Evolutionary conservation across 192 early-diverging fungal genomes (phyloP).

Genomic region (Entrophospora sp.): DNA sequence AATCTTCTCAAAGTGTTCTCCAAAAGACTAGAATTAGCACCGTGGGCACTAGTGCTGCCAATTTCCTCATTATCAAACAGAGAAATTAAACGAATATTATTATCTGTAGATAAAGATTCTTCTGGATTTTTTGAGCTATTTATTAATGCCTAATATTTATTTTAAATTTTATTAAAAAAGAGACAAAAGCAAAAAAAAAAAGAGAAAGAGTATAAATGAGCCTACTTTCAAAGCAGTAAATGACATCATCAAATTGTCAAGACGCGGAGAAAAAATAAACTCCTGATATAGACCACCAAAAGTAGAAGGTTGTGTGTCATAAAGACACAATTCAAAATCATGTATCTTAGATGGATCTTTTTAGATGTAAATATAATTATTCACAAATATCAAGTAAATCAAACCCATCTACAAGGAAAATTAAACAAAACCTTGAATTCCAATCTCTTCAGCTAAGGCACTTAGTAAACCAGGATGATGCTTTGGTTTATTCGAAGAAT

Average conservation of each 20-base stretch:
- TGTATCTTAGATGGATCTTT: no score
- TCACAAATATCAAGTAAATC: no score
- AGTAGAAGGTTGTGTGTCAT: slow-evolving; percentile 81
- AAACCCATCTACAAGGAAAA: no score
- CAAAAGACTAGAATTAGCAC: slow-evolving; percentile 86
- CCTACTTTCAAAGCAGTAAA: slow-evolving; percentile 64
- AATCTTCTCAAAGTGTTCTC: slow-evolving; percentile 65
- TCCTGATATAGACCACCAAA: slow-evolving; percentile 89
- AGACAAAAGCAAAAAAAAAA: no score
- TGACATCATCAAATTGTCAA: slow-evolving; percentile 95
- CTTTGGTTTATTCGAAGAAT: slow-evolving; percentile 29
- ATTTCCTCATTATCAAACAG: slow-evolving; percentile 99
- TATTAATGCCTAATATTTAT: no score
- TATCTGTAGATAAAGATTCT: slow-evolving; percentile 46
- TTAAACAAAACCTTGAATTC: slow-evolving; percentile 49
- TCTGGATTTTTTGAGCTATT: slow-evolving; percentile 31
- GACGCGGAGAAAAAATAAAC: slow-evolving; percentile 84
- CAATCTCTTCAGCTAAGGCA: slow-evolving; percentile 71
- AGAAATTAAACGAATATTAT: slow-evolving; percentile 73
- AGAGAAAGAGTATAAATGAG: no score
- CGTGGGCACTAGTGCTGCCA: slow-evolving; percentile 86
- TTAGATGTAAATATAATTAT: no score
- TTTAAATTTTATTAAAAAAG: no score
- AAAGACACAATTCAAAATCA: slow-evolving; percentile 96
- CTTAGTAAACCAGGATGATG: slow-evolving; percentile 81